These are phyloP conservation scores for Geosmithia flava DNA, from an alignment of 2,329 filamentous ascomycete species.

Conservation along the genomic window DNA sequence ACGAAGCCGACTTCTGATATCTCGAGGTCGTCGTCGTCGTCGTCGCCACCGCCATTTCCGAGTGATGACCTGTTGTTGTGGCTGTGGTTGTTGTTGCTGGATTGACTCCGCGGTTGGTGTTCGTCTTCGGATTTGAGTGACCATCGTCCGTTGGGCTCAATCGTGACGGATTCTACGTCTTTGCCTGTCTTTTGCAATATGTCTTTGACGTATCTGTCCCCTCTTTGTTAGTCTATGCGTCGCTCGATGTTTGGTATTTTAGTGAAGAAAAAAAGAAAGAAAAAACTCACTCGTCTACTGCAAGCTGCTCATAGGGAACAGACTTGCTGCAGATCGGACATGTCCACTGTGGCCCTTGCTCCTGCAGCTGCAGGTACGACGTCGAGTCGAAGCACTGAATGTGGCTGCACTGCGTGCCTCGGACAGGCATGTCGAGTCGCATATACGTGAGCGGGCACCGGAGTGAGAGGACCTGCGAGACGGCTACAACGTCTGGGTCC, in stretches of 20 bases:
- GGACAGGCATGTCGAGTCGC: conserved; percentile 67
- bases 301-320: conserved; percentile 68
- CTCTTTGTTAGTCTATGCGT: conserved; percentile 6
- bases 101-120: not conserved
- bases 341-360: conserved; percentile 94
- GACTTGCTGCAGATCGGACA: conserved; percentile 87
- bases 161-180: conserved; percentile 71
- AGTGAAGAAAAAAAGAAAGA: conserved; percentile 5
- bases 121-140: conserved; percentile 17
- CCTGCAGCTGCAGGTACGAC: conserved; percentile 85
- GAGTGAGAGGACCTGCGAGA: conserved; percentile 76
- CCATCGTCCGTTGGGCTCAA: conserved; percentile 83
- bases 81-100: not conserved
- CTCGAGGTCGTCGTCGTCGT: conserved; percentile 38
- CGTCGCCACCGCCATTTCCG: conserved; percentile 1
- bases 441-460: conserved; percentile 88
- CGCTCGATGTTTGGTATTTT: too few species aligned
- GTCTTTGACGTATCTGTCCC: conserved; percentile 67
- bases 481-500: conserved; percentile 82
- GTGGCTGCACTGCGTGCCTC: conserved; percentile 70
- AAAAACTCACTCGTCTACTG: conserved; percentile 66
- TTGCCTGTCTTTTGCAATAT: conserved; percentile 65
- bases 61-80: conserved; percentile 4
- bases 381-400: conserved; percentile 91
- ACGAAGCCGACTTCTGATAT: conserved; percentile 29